Evolutionary conservation across 2,329 filamentous ascomycete genomes (phyloP).

Genomic region (Neoascochyta sp.): DNA sequence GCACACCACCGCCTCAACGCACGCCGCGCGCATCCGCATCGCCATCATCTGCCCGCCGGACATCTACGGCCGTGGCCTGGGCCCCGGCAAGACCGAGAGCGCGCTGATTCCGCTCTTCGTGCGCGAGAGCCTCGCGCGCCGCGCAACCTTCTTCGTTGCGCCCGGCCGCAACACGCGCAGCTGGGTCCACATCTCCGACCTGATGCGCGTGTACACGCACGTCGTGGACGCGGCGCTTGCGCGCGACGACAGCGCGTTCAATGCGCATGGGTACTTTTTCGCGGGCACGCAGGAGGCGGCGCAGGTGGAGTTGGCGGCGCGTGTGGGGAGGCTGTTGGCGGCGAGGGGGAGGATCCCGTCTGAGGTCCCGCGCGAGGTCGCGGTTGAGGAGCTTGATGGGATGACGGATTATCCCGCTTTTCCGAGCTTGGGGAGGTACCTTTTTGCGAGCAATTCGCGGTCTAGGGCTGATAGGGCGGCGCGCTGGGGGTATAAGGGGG

Average conservation of each 20-base stretch:
- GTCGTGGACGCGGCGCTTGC: slow-evolving; percentile 54
- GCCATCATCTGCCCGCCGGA: slow-evolving; percentile 60
- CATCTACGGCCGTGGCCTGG: slow-evolving; percentile 59
- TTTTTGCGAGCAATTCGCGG: slow-evolving; percentile 52
- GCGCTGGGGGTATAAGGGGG: slow-evolving; percentile 56
- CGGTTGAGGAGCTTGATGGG: slow-evolving; percentile 23
- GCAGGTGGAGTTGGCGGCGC: slow-evolving; percentile 26
- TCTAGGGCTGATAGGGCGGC: slow-evolving; percentile 52
- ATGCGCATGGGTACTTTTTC: slow-evolving; percentile 49
- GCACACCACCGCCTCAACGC: slow-evolving; percentile 43
- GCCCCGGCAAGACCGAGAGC: slow-evolving; percentile 47
- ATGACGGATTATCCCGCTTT: slow-evolving; percentile 18
- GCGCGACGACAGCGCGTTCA: slow-evolving; percentile 51
- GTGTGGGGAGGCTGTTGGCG: slow-evolving; percentile 23
- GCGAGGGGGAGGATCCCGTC: slow-evolving; percentile 20
- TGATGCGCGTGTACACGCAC: slow-evolving; percentile 52
- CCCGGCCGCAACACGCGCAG: slow-evolving; percentile 55
- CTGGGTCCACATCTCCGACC: slow-evolving; percentile 56
- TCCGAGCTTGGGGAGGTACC: slow-evolving; percentile 28
- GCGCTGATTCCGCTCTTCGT: slow-evolving; percentile 43
- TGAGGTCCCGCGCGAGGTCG: slow-evolving; percentile 20
- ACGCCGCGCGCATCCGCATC: slow-evolving; percentile 39
- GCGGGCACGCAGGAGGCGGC: slow-evolving; percentile 38
- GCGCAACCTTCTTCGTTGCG: slow-evolving; percentile 49
- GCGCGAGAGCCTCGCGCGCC: slow-evolving; percentile 36